A percentile compares a stretch with the other conserved stretches of the same genome.
These are phyloP conservation scores for Chenopodium suecicum DNA, from an alignment of 148 eudicot genomes.

Conservation along the genomic window DNA sequence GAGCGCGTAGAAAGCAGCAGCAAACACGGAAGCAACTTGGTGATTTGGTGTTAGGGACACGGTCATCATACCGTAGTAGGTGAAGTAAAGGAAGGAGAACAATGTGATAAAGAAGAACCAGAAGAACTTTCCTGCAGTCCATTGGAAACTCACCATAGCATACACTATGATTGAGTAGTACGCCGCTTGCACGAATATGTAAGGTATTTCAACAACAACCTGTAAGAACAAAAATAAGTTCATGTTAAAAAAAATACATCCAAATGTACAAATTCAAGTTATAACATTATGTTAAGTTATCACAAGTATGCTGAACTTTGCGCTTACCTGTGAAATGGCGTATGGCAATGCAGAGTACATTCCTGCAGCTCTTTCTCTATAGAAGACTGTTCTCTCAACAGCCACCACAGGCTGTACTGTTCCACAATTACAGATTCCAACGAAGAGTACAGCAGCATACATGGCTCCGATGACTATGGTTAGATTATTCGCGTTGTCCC, in stretches of 20 bases:
- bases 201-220: conserved; percentile 88
- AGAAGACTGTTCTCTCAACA: conserved; percentile 75
- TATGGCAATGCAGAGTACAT: conserved; percentile 93
- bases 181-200: conserved; percentile 57
- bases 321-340: conserved; percentile 72
- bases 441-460: conserved; percentile 69
- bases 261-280: not conserved
- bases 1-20: conserved; percentile 82
- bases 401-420: conserved; percentile 82
- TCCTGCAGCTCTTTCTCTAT: conserved; percentile 85
- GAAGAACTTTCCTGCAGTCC: conserved; percentile 77
- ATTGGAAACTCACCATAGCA: conserved; percentile 85
- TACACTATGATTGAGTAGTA: conserved; percentile 75
- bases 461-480: conserved; percentile 73
- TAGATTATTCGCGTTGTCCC: conserved; percentile 52
- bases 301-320: not conserved
- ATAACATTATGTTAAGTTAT: not conserved
- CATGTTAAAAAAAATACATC: too few species aligned
- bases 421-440: conserved; percentile 70
- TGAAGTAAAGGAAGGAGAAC: conserved; percentile 82
- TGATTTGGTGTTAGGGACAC: conserved; percentile 96
- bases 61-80: conserved; percentile 99
- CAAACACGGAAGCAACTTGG: conserved; percentile 90
- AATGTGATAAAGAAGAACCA: conserved; percentile 90
- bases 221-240: conserved; percentile 15